phyloP scores from a whole-genome alignment of 1,139 yeast genomes.

The Suhomyces ambrosiae region DNA sequence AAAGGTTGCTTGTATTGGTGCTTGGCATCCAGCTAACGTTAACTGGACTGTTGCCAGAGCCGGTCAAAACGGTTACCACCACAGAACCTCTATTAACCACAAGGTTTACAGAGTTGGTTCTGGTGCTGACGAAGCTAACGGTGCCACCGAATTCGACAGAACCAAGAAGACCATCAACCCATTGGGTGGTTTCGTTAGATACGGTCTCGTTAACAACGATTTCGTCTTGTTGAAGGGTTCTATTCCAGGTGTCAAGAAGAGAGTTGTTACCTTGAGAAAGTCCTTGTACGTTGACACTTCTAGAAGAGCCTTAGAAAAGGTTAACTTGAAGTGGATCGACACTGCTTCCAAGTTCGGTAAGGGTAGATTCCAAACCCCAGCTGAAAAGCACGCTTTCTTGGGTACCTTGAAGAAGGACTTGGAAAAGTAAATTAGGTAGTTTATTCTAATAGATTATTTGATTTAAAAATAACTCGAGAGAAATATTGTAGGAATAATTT shows the following conservation, averaged over 20 bases:
- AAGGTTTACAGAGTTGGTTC: conserved; percentile 99
- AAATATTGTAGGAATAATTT: too few relatives aligned
- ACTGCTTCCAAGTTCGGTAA: conserved; percentile 99
- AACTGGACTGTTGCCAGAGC: conserved; percentile 99
- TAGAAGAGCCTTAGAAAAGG: conserved; percentile 96
- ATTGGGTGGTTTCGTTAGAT: conserved; percentile 99
- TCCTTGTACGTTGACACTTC: conserved; percentile 97
- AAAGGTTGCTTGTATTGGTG: conserved; percentile 99
- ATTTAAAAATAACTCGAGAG: background rate
- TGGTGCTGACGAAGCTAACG: conserved; percentile 91
- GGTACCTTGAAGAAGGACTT: conserved; percentile 99
- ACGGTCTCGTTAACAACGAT: conserved; percentile 98
- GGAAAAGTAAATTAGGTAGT: conserved; percentile 20
- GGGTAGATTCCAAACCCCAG: conserved; percentile 99
- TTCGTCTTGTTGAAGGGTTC: conserved; percentile 97
- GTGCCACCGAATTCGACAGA: conserved; percentile 98
- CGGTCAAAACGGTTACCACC: conserved; percentile 99
- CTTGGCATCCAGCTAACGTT: conserved; percentile 99
- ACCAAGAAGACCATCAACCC: conserved; percentile 99
- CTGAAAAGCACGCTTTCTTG: conserved; percentile 99
- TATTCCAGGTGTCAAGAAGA: conserved; percentile 99
- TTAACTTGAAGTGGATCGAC: conserved; percentile 98
- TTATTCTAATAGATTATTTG: conserved; percentile 10
- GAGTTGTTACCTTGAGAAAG: conserved; percentile 98
- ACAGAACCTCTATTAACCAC: conserved; percentile 99